phyloP scores from a whole-genome alignment of 345 rosid genomes.

The Eucalyptus guilfoylei region DNA sequence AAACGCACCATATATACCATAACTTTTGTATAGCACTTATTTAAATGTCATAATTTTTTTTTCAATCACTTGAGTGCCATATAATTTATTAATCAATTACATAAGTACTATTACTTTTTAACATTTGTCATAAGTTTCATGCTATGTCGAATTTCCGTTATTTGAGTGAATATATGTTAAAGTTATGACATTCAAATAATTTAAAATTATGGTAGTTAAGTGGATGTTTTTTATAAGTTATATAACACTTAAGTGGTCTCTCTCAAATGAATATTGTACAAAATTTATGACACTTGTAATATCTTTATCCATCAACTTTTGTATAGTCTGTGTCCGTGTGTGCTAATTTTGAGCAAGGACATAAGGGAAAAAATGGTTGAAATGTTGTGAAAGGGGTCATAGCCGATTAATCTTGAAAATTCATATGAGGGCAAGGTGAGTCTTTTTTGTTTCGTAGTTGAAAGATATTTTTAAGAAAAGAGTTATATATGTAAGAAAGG shows the following conservation, averaged over 20 bases:
- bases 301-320: background rate
- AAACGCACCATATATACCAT: accelerated
- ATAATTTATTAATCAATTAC: background rate
- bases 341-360: background rate
- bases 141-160: background rate
- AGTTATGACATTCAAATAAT: background rate
- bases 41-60: background rate
- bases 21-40: accelerated
- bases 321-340: background rate
- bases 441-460: background rate
- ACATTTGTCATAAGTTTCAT: too few species aligned
- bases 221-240: too few species aligned
- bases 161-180: background rate
- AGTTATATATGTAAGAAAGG: background rate
- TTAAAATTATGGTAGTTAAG: background rate
- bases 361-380: background rate
- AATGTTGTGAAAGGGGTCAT: background rate
- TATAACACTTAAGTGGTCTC: too few species aligned
- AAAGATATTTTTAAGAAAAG: background rate
- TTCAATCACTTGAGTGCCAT: accelerated
- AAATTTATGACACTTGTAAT: background rate
- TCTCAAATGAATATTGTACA: background rate
- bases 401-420: background rate
- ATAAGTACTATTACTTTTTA: background rate
- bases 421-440: background rate